These are phyloP conservation scores for Iris pallida DNA, from an alignment of 116 monocot genomes.

Conservation along the genomic window DNA sequence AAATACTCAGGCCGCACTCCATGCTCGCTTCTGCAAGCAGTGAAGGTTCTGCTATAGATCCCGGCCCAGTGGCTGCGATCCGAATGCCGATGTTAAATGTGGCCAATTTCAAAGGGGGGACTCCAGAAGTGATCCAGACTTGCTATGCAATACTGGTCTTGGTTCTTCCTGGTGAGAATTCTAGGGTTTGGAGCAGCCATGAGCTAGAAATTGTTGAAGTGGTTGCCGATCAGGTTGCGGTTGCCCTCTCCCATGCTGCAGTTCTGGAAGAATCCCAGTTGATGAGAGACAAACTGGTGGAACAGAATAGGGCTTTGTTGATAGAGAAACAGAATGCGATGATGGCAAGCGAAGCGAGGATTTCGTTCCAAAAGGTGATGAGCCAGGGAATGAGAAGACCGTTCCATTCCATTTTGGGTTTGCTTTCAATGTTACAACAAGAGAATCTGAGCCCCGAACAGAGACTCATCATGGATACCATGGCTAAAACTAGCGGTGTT, in stretches of 20 bases:
- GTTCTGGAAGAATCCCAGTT: constrained; percentile 41
- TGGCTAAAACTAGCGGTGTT: constrained; percentile 27
- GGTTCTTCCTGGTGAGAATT: constrained; percentile 24
- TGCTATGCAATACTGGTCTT: constrained; percentile 41
- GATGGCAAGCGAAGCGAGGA: constrained; percentile 37
- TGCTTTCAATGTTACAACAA: constrained; percentile 35
- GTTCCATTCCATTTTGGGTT: constrained; percentile 18
- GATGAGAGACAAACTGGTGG: constrained; percentile 35
- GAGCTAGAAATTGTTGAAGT: constrained; percentile 52
- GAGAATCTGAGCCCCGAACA: constrained; percentile 34
- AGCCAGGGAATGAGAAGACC: constrained; percentile 34
- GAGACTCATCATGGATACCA: constrained; percentile 10
- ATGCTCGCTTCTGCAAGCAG: constrained; percentile 14
- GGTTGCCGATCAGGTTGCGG: constrained; percentile 49
- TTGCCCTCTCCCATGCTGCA: constrained; percentile 55
- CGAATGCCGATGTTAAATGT: constrained; percentile 27
- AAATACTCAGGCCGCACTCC: constrained; percentile 15
- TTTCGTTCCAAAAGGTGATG: constrained; percentile 31
- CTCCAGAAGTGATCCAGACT: constrained; percentile 18
- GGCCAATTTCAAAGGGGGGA: constrained; percentile 27
- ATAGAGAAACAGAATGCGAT: constrained; percentile 17
- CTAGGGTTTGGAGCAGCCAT: constrained; percentile 28
- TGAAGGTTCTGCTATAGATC: neutral
- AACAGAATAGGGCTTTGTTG: constrained; percentile 33
- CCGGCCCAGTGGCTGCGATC: constrained; percentile 31